Percentiles rank a stretch among this genome's conserved stretches.
These are phyloP conservation scores for Cryptococcus sp. DNA, from an alignment of 1,284 basidiomycete species.

Conservation along the genomic window DNA sequence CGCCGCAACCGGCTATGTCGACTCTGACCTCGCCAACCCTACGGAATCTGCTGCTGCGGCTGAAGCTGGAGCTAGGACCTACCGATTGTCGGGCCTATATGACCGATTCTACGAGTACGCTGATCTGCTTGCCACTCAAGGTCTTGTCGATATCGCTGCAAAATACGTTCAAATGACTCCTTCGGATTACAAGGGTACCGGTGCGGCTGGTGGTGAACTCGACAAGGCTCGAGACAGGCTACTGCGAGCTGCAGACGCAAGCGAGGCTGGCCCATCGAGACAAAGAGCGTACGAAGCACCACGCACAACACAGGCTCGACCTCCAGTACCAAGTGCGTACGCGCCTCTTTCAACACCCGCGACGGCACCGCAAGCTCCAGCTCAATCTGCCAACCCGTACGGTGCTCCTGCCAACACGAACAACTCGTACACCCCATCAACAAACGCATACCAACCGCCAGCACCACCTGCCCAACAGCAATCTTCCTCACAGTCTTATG, in stretches of 20 bases:
- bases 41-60: conserved; percentile 48
- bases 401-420: conserved; percentile 8
- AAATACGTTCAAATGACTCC: conserved; percentile 79
- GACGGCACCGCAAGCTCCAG: background rate
- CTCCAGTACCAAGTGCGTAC: background rate
- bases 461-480: conserved; percentile 5
- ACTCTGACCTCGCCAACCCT: conserved; percentile 62
- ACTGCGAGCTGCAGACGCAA: conserved; percentile 27
- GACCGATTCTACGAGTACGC: conserved; percentile 96
- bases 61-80: conserved; percentile 60
- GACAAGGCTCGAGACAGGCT: conserved; percentile 57
- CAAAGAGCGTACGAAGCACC: background rate
- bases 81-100: conserved; percentile 81
- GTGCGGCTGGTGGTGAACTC: conserved; percentile 55
- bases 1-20: conserved; percentile 79
- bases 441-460: conserved; percentile 14
- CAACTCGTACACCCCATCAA: conserved; percentile 10
- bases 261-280: background rate
- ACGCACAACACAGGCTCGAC: background rate
- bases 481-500: conserved; percentile 9
- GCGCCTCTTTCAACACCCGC: conserved; percentile 6
- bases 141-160: conserved; percentile 76
- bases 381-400: background rate
- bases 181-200: conserved; percentile 64
- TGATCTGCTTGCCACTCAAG: conserved; percentile 83